These are phyloP conservation scores for Dysphania ambrosioides DNA, from an alignment of 148 eudicot genomes.

Conservation along the genomic window DNA sequence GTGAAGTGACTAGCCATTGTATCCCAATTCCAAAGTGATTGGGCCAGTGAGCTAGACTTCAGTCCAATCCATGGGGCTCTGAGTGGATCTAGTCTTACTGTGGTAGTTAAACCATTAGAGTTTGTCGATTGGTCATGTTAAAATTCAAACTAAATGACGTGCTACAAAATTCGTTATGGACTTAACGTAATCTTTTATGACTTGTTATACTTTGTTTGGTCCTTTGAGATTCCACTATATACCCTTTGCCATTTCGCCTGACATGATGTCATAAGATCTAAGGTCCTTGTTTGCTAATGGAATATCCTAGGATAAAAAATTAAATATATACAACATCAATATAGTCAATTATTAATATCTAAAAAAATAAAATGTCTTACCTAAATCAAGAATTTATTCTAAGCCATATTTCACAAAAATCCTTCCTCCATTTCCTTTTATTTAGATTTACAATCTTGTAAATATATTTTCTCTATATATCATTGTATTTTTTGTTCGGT, in stretches of 20 bases:
- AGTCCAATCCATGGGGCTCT: background rate
- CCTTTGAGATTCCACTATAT: constrained; percentile 20
- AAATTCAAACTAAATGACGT: background rate
- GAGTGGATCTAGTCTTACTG: background rate
- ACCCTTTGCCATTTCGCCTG: constrained; percentile 7
- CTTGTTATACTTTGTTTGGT: constrained; percentile 9
- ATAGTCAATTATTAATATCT: too few species aligned
- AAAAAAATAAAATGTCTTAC: too few species aligned
- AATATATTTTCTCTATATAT: too few species aligned
- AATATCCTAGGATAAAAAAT: constrained; percentile 28
- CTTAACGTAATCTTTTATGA: constrained; percentile 7
- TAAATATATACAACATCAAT: too few species aligned
- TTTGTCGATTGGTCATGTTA: too few species aligned
- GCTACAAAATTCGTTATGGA: background rate
- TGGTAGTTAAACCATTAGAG: background rate
- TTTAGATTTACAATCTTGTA: too few species aligned
- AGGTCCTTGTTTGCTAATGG: constrained; percentile 18
- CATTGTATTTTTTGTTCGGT: too few species aligned
- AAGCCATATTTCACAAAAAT: too few species aligned
- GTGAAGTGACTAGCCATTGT: too few species aligned
- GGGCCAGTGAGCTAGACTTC: constrained; percentile 1
- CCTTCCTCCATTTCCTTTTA: too few species aligned
- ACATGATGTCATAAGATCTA: constrained; percentile 10
- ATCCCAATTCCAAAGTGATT: background rate
- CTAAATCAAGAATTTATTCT: too few species aligned